These are phyloP conservation scores for Staphylotrichum tortipilum DNA, from an alignment of 495 filamentous ascomycete genomes.

Conservation along the genomic window DNA sequence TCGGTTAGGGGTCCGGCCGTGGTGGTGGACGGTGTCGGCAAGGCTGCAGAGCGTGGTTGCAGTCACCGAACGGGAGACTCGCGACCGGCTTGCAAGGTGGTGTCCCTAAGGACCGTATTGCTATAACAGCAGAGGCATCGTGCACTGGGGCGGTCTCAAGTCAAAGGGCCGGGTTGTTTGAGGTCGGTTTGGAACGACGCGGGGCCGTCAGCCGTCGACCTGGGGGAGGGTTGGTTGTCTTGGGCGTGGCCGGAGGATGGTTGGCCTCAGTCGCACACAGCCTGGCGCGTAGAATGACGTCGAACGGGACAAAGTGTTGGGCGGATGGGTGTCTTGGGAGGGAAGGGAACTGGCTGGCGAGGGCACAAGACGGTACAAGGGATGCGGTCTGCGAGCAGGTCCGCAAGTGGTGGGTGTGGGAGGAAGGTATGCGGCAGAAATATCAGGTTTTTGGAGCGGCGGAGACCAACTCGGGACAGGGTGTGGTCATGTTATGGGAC, in stretches of 20 bases:
- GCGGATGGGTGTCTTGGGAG: neutral
- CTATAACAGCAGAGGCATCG: constrained; percentile 47
- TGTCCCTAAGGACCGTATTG: constrained; percentile 50
- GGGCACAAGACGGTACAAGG: constrained; percentile 1
- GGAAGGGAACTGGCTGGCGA: neutral
- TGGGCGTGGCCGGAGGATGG: neutral
- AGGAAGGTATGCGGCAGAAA: constrained; percentile 21
- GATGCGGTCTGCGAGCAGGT: neutral
- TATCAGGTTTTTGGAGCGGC: constrained; percentile 24
- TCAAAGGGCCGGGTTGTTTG: constrained; percentile 13
- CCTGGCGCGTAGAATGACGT: constrained; percentile 15
- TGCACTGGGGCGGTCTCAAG: constrained; percentile 7
- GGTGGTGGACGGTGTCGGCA: neutral
- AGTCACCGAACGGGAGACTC: constrained; percentile 17
- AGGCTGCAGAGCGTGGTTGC: constrained; percentile 18
- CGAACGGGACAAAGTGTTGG: neutral
- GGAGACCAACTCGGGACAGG: constrained; percentile 13
- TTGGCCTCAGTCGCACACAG: neutral
- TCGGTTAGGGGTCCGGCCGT: constrained; percentile 2
- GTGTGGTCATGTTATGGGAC: constrained; percentile 4
- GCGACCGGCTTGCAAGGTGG: constrained; percentile 23
- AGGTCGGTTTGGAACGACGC: constrained; percentile 15
- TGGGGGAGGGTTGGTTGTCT: neutral
- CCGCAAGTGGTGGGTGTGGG: constrained; percentile 7
- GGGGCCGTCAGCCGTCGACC: constrained; percentile 15